Evolutionary conservation across 2,329 filamentous ascomycete genomes (phyloP).

Genomic region (Fusarium marasasianum): DNA sequence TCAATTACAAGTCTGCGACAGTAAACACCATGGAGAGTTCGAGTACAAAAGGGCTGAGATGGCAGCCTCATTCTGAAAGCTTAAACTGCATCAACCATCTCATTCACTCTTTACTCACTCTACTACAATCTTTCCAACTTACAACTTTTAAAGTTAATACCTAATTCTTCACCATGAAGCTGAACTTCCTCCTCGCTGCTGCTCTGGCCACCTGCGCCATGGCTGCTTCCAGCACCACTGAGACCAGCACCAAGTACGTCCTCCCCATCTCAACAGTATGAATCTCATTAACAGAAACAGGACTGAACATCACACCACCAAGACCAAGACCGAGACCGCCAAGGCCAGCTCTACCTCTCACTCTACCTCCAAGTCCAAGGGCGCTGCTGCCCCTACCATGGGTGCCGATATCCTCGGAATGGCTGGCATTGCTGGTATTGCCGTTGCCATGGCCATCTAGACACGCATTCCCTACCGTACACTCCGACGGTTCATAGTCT

Average conservation of each 20-base stretch:
- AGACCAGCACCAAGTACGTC: not conserved
- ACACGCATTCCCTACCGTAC: not conserved
- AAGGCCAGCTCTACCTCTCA: not conserved
- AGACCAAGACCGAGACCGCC: not conserved
- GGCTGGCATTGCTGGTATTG: conserved; percentile 7
- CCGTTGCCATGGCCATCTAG: conserved; percentile 18
- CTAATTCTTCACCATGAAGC: conserved; percentile 11
- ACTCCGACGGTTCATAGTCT: conserved; percentile 3
- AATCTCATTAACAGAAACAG: not conserved
- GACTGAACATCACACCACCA: not conserved
- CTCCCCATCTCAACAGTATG: rapidly evolving
- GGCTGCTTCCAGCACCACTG: conserved; percentile 8
- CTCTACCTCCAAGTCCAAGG: not conserved
- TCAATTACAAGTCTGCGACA: not conserved
- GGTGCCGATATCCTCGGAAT: conserved; percentile 9
- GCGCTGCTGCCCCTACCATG: conserved; percentile 11
- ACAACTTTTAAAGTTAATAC: not conserved
- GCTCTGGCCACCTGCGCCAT: not conserved
- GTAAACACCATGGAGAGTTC: not conserved
- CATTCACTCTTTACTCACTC: not conserved
- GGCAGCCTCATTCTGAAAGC: not conserved
- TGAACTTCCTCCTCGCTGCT: conserved; percentile 13
- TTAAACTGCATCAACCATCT: not conserved
- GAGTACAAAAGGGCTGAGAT: not conserved
- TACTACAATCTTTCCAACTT: not conserved